Conservation (phyloP, 768 basidiomycete genomes). For the Leccinum truebloodii region DNA sequence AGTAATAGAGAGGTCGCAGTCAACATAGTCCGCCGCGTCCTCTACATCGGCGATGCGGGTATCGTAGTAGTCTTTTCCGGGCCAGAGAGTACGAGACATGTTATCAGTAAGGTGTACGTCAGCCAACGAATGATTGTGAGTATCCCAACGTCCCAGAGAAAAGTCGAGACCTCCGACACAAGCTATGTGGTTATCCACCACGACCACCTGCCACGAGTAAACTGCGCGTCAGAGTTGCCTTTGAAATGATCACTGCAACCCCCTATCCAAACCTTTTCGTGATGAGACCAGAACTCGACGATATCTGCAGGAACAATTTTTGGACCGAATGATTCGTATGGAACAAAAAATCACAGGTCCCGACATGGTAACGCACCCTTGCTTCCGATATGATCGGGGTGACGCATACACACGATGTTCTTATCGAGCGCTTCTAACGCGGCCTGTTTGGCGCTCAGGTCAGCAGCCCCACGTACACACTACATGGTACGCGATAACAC, state of each 20-base stretch:
- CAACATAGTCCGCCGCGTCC: conserved; percentile 74
- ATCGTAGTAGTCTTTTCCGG: conserved; percentile 94
- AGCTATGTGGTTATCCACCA: conserved; percentile 84
- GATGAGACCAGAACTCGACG: conserved; percentile 89
- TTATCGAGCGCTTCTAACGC: conserved; percentile 80
- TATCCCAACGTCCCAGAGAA: conserved; percentile 98
- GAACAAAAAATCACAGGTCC: not conserved
- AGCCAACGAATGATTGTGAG: conserved; percentile 83
- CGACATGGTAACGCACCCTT: conserved; percentile 46
- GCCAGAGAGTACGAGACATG: conserved; percentile 80
- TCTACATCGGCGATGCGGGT: conserved; percentile 85
- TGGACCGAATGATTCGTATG: not conserved
- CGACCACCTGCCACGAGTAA: conserved; percentile 50
- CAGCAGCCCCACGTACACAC: not conserved
- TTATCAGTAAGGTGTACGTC: conserved; percentile 86
- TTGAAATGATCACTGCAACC: not conserved
- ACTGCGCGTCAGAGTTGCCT: not conserved
- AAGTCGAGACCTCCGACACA: conserved; percentile 94
- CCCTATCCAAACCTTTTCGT: conserved; percentile 61
- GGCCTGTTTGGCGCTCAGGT: conserved; percentile 41
- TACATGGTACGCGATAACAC: not conserved
- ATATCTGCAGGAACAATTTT: conserved; percentile 45
- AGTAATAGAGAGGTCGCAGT: conserved; percentile 64
- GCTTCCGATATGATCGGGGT: conserved; percentile 86
- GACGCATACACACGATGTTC: conserved; percentile 87